A percentile compares a stretch with the other conserved stretches of the same genome.
Evolutionary conservation across 140 eudicot genomes (phyloP).

Genomic region (Flaveria floridana): DNA sequence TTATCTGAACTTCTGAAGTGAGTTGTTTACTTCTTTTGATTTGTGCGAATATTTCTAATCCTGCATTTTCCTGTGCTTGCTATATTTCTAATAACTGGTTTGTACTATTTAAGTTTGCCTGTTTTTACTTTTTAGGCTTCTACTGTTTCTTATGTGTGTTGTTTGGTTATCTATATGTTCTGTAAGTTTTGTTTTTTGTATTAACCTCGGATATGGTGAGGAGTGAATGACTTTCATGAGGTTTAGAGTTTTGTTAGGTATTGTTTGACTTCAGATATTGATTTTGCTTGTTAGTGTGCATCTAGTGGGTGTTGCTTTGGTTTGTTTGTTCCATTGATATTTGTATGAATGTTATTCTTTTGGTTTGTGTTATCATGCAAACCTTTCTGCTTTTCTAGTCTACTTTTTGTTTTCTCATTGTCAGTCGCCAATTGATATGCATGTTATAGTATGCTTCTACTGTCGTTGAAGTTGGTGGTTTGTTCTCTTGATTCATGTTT

Average conservation of each 20-base stretch:
- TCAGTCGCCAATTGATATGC: constrained; percentile 4
- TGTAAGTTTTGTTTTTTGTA: constrained; percentile 38
- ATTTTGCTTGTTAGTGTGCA: constrained; percentile 7
- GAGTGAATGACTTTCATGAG: background rate
- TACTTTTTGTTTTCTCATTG: background rate
- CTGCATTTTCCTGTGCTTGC: background rate
- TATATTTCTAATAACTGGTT: background rate
- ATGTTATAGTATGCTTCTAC: constrained; percentile 13
- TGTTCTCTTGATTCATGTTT: background rate
- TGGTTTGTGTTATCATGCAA: constrained; percentile 12
- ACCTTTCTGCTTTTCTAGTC: background rate
- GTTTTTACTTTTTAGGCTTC: background rate
- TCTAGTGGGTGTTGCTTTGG: constrained; percentile 11
- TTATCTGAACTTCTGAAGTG: background rate
- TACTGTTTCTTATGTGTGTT: constrained; percentile 1
- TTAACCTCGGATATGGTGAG: background rate
- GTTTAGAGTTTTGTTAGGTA: constrained; percentile 24
- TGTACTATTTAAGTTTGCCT: background rate
- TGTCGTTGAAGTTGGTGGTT: constrained; percentile 2
- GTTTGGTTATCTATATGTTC: constrained; percentile 31
- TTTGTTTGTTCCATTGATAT: background rate
- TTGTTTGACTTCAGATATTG: constrained; percentile 1
- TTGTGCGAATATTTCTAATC: background rate
- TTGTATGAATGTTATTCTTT: constrained; percentile 4
- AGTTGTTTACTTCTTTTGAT: constrained; percentile 3